Conservation (phyloP, 768 basidiomycete species). For the Multifurca ochricompacta region DNA sequence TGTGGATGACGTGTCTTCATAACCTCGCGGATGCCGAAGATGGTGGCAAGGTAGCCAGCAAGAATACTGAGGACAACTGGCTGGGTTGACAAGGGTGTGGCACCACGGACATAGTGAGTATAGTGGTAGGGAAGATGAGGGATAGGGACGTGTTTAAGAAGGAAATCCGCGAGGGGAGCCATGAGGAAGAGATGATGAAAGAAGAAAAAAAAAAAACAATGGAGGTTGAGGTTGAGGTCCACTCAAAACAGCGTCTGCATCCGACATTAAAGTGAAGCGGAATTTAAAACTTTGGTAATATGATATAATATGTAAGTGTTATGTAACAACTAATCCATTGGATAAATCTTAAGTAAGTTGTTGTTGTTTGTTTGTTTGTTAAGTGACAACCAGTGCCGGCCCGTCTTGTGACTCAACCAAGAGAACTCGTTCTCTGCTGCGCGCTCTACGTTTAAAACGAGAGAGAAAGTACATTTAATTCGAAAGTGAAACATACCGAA, state of each 20-base stretch:
- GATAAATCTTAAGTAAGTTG: no score
- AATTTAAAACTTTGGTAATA: slow-evolving; percentile 4
- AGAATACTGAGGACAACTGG: slow-evolving; percentile 64
- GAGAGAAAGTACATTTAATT: no score
- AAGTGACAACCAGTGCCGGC: slow-evolving; percentile 51
- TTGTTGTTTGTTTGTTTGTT: neutral
- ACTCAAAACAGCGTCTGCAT: neutral
- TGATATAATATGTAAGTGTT: neutral
- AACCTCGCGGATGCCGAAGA: slow-evolving; percentile 76
- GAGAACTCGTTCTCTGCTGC: slow-evolving; percentile 39
- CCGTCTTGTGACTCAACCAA: slow-evolving; percentile 45
- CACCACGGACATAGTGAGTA: slow-evolving; percentile 59
- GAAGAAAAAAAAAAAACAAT: slow-evolving; percentile 11
- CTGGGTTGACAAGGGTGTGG: slow-evolving; percentile 73
- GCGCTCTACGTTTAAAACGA: no score
- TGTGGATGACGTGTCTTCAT: slow-evolving; percentile 74
- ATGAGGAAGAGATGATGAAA: slow-evolving; percentile 32
- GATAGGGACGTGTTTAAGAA: slow-evolving; percentile 48
- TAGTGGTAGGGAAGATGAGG: slow-evolving; percentile 50
- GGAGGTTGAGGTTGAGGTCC: slow-evolving; percentile 8
- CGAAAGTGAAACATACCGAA: slow-evolving; percentile 35
- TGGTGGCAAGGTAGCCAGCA: slow-evolving; percentile 73
- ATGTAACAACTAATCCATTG: neutral
- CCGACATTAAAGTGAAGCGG: neutral
- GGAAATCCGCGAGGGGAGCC: slow-evolving; percentile 67